These are phyloP conservation scores for Amanita molliuscula DNA, from an alignment of 768 basidiomycete species.

Conservation along the genomic window DNA sequence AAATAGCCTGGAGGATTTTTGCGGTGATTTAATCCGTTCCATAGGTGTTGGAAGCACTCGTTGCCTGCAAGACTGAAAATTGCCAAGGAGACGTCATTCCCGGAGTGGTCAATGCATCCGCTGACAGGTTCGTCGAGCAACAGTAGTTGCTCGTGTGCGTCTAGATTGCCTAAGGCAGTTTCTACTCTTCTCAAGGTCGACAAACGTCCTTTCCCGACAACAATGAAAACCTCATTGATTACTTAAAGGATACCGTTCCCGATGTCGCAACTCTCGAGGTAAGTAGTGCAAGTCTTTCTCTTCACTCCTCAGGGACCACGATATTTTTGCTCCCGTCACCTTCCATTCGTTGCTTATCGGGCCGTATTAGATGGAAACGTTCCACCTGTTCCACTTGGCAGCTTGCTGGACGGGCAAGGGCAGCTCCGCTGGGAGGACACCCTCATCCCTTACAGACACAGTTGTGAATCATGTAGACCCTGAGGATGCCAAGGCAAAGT, in stretches of 20 bases:
- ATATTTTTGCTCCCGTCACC: background rate
- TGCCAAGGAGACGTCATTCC: constrained; percentile 27
- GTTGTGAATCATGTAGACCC: constrained; percentile 30
- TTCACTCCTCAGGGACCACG: background rate
- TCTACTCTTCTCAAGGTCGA: constrained; percentile 82
- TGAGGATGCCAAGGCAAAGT: constrained; percentile 14
- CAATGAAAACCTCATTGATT: constrained; percentile 53
- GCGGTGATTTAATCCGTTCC: constrained; percentile 5
- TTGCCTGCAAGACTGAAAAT: constrained; percentile 30
- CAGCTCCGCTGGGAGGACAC: background rate
- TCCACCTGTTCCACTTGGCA: constrained; percentile 74
- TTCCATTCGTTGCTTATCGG: background rate
- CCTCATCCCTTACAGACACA: constrained; percentile 34
- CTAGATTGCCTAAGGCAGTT: constrained; percentile 29
- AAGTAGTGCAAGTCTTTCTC: background rate
- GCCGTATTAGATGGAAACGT: constrained; percentile 69
- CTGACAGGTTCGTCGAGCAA: constrained; percentile 48
- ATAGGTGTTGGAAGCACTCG: constrained; percentile 38
- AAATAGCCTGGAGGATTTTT: background rate
- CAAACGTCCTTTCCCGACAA: constrained; percentile 73
- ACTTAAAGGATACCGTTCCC: constrained; percentile 36
- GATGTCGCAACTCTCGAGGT: constrained; percentile 67
- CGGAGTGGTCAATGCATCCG: constrained; percentile 60
- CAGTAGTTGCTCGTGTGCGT: constrained; percentile 3
- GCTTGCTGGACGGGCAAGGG: constrained; percentile 43